Evolutionary conservation across 345 rosid genomes (phyloP), one percentile per base, ranked within the genome.

Genomic region (Salix brachista): DNA sequence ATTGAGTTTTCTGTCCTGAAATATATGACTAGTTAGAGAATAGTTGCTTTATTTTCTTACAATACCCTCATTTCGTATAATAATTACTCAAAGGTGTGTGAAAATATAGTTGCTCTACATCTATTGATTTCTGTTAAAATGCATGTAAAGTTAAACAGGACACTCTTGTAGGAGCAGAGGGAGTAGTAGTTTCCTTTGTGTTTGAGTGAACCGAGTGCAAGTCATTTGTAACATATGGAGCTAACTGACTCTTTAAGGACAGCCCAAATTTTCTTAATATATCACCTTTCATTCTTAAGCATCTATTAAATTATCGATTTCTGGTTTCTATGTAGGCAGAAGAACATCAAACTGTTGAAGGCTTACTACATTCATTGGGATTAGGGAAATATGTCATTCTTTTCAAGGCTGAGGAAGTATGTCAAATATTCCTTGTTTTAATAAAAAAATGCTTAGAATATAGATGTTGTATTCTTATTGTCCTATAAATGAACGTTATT

Each of bases 401-500:
- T 78, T 93, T 96, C 79, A 93, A 96, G 93, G 90, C 91, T 46
- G 99, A 96, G 88, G 97, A 93, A 87, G 99, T 96, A 90, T 37
- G 97, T 74, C 79, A 41, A 28, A 72, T 32, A 66, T 69, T 26
- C 60, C 34, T 79, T 83, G 46, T 70, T 77, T 58, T 42, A 37
- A 37, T n/a, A 54, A 32, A 23, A 36, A 36, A 36, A 6, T 65
- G 50, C 67, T 12, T 32, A 28, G 5, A 52, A 39, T 18, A 18
- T 70, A 7, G 54, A 46, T 10, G 21, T 61, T 23, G 25, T 58
- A 42, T 28, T 9, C n/a, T 34, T 23, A 32, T 19, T 41, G 67
- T 46, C 30, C n/a, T 32, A 28, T 16, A 36, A 21, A n/a, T 21
- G 26, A 26, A 5, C 23, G 2, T 1, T 50, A n/a, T 50, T 74